Evolutionary conservation across 2,329 filamentous ascomycete species (phyloP), one percentile per base, ranked within the genome.

Genomic region (Bipolaris oryzae): DNA sequence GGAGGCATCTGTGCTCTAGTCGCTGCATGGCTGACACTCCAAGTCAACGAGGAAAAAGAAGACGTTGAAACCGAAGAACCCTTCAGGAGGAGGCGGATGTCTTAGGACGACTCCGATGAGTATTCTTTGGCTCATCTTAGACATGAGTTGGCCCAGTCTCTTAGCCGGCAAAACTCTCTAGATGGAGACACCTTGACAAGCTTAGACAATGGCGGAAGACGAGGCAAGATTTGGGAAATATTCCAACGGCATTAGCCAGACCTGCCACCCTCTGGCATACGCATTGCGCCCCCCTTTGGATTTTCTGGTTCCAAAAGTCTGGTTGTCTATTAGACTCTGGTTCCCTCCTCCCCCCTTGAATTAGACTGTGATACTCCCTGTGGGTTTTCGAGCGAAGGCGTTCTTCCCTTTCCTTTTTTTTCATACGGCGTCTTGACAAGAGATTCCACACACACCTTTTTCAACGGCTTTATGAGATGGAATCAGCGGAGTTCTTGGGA

Each of bases 1-100:
- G 93, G 92, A 1, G 94, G 93, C 2, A 76, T 90, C 41, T 90
- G 89, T 60, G 91, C 92, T 1, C 74, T 97, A 45, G 79, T 89
- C 3, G 90, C 94, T 5, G 91, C 90, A 5, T 91, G 84, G 65
- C 84, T 94, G 71, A 88, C 91, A 10, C 80, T 83, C 48, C 81
- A 83, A 55, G 86, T 95, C 34, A 80, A 83, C 37, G 90, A 93
- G 67, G 86, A 88, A 57, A 76, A 74, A 47, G 64, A 62, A 3
- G 63, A 66, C 13, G 57, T 62, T 23, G 66, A 66, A 33, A 41
- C 60, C 4, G 67, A 68, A 7, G 63, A 67, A 47, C 61, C 61
- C 3, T 66, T 66, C 54, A 63, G 67, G 33, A 62, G 63, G 18
- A 63, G 66, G 50, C 60, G 67, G 48, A 50, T 66, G 60, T 67